Conservation (phyloP, 2,329 filamentous ascomycete species). For the Hysterium pulicare region DNA sequence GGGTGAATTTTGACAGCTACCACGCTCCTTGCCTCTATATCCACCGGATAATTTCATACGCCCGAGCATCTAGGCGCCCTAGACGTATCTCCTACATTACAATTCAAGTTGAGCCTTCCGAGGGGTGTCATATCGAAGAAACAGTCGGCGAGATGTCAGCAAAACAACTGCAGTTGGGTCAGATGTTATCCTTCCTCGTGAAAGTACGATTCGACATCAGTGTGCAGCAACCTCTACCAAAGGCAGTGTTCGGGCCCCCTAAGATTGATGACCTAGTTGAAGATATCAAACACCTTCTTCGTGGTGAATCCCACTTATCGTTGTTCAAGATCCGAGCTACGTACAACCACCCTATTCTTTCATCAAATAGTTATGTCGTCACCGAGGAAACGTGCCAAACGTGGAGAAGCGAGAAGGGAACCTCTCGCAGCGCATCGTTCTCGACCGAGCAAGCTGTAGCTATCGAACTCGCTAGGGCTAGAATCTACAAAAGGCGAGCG, state of each 20-base stretch:
- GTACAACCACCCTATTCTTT: conserved; percentile 33
- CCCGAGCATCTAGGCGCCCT: neutral
- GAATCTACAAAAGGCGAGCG: conserved; percentile 15
- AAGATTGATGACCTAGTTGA: neutral
- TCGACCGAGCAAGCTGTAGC: conserved; percentile 1
- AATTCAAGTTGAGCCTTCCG: conserved; percentile 6
- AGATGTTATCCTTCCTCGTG: conserved; percentile 8
- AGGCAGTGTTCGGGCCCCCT: no score
- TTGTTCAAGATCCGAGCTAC: conserved; percentile 22
- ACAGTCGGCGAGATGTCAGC: conserved; percentile 6
- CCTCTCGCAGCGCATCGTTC: conserved; percentile 27
- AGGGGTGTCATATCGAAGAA: conserved; percentile 6
- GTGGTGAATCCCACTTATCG: conserved; percentile 11
- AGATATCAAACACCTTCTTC: conserved; percentile 5
- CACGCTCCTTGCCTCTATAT: neutral
- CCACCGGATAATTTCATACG: neutral
- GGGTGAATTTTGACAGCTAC: neutral
- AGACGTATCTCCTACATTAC: conserved; percentile 8
- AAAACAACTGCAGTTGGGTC: conserved; percentile 6
- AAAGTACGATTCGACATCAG: conserved; percentile 5
- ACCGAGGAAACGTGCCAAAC: conserved; percentile 25
- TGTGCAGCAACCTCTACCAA: neutral
- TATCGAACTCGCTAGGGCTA: neutral
- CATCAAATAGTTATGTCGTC: conserved; percentile 25
- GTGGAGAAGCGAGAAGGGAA: conserved; percentile 25